Conservation (phyloP, 768 basidiomycete species). For the Mycena galopus region DNA sequence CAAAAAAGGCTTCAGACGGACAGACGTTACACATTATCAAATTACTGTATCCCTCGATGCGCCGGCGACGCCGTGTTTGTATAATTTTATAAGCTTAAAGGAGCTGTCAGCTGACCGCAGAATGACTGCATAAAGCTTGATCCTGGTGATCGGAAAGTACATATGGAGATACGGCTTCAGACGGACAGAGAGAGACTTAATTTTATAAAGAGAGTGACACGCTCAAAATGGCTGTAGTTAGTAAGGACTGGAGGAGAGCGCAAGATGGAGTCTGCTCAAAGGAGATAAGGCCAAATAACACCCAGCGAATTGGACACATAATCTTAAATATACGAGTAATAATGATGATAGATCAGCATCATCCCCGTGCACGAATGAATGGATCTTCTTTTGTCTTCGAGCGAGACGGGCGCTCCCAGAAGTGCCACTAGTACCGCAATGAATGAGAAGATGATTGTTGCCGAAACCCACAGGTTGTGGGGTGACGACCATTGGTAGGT, state of each 20-base stretch:
- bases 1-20: too few relatives aligned
- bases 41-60: too few relatives aligned
- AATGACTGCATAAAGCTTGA: too few relatives aligned
- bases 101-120: too few relatives aligned
- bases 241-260: neutral
- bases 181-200: too few relatives aligned
- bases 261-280: neutral
- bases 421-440: neutral
- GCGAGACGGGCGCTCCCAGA: neutral
- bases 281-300: slow-evolving; percentile 3
- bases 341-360: neutral
- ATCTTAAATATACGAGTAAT: neutral
- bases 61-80: too few relatives aligned
- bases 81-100: too few relatives aligned
- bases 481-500: too few relatives aligned
- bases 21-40: too few relatives aligned
- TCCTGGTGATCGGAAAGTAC: too few relatives aligned
- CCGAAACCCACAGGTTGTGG: neutral
- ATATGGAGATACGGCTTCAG: too few relatives aligned
- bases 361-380: neutral
- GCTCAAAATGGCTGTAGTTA: neutral
- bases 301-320: neutral
- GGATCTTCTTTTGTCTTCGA: neutral
- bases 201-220: too few relatives aligned
- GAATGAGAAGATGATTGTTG: neutral